phyloP scores from a whole-genome alignment of 331 rosid genomes.

The Cydonia oblonga region DNA sequence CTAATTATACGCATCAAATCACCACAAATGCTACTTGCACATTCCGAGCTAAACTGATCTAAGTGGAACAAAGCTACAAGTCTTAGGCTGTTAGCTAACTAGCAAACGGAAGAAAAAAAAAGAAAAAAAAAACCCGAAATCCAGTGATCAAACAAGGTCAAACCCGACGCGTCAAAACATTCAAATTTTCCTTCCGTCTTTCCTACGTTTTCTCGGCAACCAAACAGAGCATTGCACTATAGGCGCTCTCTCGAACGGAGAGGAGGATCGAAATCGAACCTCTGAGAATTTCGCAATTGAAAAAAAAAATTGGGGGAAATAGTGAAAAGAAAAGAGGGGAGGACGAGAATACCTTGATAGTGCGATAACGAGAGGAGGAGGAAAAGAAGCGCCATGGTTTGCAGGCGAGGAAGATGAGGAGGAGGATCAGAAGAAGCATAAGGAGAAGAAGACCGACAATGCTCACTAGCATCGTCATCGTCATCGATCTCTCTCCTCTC shows the following conservation, averaged over 20 bases:
- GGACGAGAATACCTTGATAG: constrained; percentile 37
- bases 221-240: constrained; percentile 18
- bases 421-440: constrained; percentile 75
- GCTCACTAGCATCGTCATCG: constrained; percentile 52
- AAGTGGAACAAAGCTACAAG: not conserved
- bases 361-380: constrained; percentile 36
- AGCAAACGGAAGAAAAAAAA: not conserved
- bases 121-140: not conserved
- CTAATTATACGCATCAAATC: not conserved
- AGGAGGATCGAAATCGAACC: constrained; percentile 5
- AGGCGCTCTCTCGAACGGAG: not conserved
- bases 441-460: constrained; percentile 63
- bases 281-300: not conserved
- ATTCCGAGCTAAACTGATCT: constrained; percentile 1
- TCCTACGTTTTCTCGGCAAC: constrained; percentile 9
- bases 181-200: not conserved
- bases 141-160: not conserved
- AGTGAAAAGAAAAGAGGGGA: not conserved
- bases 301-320: not conserved
- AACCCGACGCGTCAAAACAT: not conserved
- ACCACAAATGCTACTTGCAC: not conserved
- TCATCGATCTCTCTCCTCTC: constrained; percentile 50
- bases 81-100: not conserved
- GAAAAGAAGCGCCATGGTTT: constrained; percentile 94
- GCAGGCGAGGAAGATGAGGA: constrained; percentile 61